A percentile compares a stretch with the other conserved stretches of the same genome.
Evolutionary conservation across 2,329 filamentous ascomycete genomes (phyloP).

Genomic region (Chaetomium sp.): DNA sequence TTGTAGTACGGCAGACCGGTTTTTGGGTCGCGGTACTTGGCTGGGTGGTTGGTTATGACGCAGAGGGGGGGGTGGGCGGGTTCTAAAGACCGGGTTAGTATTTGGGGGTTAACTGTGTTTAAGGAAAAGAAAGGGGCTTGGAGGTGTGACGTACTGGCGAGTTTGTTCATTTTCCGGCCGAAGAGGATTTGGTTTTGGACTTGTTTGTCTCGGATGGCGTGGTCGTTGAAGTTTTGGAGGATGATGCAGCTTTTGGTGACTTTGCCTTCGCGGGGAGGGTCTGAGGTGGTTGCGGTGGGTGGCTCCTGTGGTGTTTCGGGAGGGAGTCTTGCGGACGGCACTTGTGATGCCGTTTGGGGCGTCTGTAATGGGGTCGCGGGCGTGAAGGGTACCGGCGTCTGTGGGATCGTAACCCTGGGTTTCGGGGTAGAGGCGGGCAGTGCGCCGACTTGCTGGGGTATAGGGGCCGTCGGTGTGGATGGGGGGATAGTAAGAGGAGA

Average conservation of each 20-base stretch:
- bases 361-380: slow-evolving; percentile 9
- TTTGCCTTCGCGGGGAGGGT: slow-evolving; percentile 38
- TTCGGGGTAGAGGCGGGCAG: background rate
- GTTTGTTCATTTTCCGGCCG: slow-evolving; percentile 51
- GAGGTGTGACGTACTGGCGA: slow-evolving; percentile 50
- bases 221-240: slow-evolving; percentile 53
- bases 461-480: slow-evolving; percentile 3
- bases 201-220: slow-evolving; percentile 48
- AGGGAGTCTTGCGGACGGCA: slow-evolving; percentile 8
- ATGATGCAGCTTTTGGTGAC: slow-evolving; percentile 54
- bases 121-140: too few species aligned
- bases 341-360: slow-evolving; percentile 12
- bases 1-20: slow-evolving; percentile 81
- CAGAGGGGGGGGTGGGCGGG: slow-evolving; percentile 55
- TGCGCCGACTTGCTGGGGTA: background rate
- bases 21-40: slow-evolving; percentile 75
- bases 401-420: slow-evolving; percentile 1
- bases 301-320: slow-evolving; percentile 27
- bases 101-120: background rate
- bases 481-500: slow-evolving; percentile 23
- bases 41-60: slow-evolving; percentile 74
- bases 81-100: slow-evolving; percentile 35
- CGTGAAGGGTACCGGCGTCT: slow-evolving; percentile 2
- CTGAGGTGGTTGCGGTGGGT: slow-evolving; percentile 6
- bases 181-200: slow-evolving; percentile 55